Conservation (phyloP, 108 stramenopile species). For the Nitzschia sp. region DNA sequence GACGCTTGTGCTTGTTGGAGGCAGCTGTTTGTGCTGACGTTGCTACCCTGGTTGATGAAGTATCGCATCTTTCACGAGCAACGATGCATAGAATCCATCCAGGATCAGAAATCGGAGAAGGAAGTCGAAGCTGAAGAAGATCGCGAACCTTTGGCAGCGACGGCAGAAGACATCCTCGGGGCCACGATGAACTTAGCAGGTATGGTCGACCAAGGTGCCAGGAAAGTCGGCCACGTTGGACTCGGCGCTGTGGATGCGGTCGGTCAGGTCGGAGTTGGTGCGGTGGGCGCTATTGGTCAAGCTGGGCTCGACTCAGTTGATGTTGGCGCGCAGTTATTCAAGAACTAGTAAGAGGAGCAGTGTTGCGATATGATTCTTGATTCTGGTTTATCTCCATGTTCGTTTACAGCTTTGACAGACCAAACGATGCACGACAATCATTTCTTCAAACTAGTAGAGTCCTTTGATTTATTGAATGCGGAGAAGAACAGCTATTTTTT, state of each 20-base stretch:
- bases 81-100: constrained; percentile 14
- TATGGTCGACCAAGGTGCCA: not conserved
- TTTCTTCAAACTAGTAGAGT: too few species aligned
- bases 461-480: too few species aligned
- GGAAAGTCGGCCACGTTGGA: not conserved
- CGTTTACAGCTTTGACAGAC: too few species aligned
- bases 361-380: too few species aligned
- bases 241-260: not conserved
- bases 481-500: too few species aligned
- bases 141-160: not conserved
- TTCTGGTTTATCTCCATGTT: too few species aligned
- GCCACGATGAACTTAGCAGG: not conserved
- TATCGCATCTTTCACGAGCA: constrained; percentile 39
- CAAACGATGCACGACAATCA: too few species aligned
- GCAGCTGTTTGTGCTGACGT: constrained; percentile 43
- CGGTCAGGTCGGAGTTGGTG: not conserved
- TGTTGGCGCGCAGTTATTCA: not conserved
- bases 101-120: constrained; percentile 7
- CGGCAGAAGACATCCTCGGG: not conserved
- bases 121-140: constrained; percentile 18
- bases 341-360: too few species aligned
- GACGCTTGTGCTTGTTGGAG: constrained; percentile 45
- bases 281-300: not conserved
- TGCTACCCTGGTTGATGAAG: constrained; percentile 61
- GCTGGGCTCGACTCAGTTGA: not conserved